phyloP scores from a whole-genome alignment of 257 asterid species.

The Nicotiana benthamiana region DNA sequence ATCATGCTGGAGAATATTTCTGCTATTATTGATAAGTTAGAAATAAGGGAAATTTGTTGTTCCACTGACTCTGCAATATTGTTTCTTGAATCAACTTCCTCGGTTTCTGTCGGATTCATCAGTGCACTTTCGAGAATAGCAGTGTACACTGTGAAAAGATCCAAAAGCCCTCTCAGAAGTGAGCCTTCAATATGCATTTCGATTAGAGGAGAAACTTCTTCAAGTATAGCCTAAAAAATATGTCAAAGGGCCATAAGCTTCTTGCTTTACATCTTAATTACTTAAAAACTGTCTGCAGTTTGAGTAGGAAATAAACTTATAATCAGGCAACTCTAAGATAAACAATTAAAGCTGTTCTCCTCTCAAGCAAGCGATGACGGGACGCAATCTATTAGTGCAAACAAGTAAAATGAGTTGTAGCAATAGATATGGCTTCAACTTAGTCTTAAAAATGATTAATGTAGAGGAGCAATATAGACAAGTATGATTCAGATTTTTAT shows the following conservation, averaged over 20 bases:
- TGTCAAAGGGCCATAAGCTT: not conserved
- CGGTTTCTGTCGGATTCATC: constrained; percentile 17
- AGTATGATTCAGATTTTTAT: not conserved
- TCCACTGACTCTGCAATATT: constrained; percentile 29
- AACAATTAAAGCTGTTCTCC: not conserved
- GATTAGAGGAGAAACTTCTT: constrained; percentile 43
- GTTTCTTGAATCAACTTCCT: constrained; percentile 25
- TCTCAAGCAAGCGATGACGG: not conserved
- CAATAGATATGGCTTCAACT: not conserved
- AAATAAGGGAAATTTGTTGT: constrained; percentile 47
- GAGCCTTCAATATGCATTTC: constrained; percentile 51
- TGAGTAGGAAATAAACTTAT: not conserved
- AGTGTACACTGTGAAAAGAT: constrained; percentile 38
- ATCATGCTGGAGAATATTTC: constrained; percentile 34
- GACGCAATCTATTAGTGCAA: not conserved
- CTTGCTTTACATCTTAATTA: not conserved
- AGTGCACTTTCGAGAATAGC: constrained; percentile 43
- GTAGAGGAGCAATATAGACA: not conserved
- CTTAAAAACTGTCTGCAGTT: not conserved
- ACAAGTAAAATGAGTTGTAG: not conserved
- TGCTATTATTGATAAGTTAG: constrained; percentile 41
- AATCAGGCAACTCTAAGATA: not conserved
- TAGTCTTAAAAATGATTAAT: not conserved
- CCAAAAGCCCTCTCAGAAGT: constrained; percentile 46
- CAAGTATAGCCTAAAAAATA: not conserved